phyloP scores from a whole-genome alignment of 306 rosid species.

The Canavalia ensiformis region DNA sequence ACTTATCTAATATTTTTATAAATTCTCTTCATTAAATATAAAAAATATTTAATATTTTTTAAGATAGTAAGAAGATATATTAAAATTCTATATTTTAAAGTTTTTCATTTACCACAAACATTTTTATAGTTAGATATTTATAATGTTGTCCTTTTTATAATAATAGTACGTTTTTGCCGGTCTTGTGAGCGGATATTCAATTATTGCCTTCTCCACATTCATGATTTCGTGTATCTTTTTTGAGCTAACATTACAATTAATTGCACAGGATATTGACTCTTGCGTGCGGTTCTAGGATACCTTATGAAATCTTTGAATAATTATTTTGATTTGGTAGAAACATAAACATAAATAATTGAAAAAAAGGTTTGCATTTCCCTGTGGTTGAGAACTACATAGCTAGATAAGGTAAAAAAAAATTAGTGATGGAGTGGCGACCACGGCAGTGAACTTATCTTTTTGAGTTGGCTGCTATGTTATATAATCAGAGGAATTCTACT shows the following conservation, averaged over 20 bases:
- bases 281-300: constrained; percentile 19
- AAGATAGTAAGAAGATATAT: too few relatives aligned
- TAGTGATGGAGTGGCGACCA: background rate
- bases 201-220: background rate
- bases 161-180: background rate
- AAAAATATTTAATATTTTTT: too few relatives aligned
- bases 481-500: background rate
- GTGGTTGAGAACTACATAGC: background rate
- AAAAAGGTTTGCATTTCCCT: background rate
- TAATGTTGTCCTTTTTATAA: background rate
- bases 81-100: too few relatives aligned
- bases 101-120: too few relatives aligned
- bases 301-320: too few relatives aligned
- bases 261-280: background rate
- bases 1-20: too few relatives aligned
- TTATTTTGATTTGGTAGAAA: constrained; percentile 7
- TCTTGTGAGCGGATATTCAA: background rate
- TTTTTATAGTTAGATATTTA: too few relatives aligned
- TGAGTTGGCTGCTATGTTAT: constrained; percentile 16
- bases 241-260: background rate
- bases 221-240: background rate
- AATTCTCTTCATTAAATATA: too few relatives aligned
- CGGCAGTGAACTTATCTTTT: background rate
- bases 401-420: background rate
- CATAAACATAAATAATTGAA: constrained; percentile 38